phyloP scores from a whole-genome alignment of 225 moss, liverwort and hornwort species.

The Straminergon stramineum region DNA sequence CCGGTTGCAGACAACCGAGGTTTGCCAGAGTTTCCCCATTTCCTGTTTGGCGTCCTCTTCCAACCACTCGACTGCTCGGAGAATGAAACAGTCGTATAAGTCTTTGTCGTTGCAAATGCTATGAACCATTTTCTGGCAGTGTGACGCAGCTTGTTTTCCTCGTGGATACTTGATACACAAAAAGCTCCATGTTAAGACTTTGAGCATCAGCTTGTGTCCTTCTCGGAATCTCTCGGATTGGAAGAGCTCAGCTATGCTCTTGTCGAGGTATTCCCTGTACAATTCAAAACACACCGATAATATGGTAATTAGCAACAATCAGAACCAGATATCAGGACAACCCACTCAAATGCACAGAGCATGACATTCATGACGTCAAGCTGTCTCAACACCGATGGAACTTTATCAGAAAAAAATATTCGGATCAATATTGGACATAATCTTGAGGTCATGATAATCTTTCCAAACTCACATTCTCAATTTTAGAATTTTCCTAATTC shows the following conservation, averaged over 20 bases:
- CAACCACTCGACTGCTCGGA: slow-evolving; percentile 31
- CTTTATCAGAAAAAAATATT: background rate
- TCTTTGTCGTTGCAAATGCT: slow-evolving; percentile 25
- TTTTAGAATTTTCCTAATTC: background rate
- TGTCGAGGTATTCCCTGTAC: slow-evolving; percentile 38
- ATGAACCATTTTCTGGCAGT: slow-evolving; percentile 37
- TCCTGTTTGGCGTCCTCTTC: slow-evolving; percentile 10
- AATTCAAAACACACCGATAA: background rate
- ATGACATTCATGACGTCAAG: background rate
- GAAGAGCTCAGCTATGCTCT: slow-evolving; percentile 23
- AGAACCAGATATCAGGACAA: background rate
- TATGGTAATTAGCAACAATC: background rate
- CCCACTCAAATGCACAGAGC: background rate
- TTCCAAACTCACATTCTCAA: background rate
- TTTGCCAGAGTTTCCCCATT: slow-evolving; percentile 28
- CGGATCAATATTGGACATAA: background rate
- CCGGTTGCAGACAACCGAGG: slow-evolving; percentile 35
- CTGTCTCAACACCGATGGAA: background rate
- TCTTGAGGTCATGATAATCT: background rate
- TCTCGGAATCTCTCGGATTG: slow-evolving; percentile 15
- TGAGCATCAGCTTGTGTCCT: slow-evolving; percentile 18
- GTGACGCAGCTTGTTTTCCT: slow-evolving; percentile 5
- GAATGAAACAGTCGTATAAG: slow-evolving; percentile 22
- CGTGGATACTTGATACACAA: slow-evolving; percentile 43
- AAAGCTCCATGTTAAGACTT: slow-evolving; percentile 45